Conservation (phyloP, 2,329 filamentous ascomycete genomes). For the Ophiostoma novo-ulmi region DNA sequence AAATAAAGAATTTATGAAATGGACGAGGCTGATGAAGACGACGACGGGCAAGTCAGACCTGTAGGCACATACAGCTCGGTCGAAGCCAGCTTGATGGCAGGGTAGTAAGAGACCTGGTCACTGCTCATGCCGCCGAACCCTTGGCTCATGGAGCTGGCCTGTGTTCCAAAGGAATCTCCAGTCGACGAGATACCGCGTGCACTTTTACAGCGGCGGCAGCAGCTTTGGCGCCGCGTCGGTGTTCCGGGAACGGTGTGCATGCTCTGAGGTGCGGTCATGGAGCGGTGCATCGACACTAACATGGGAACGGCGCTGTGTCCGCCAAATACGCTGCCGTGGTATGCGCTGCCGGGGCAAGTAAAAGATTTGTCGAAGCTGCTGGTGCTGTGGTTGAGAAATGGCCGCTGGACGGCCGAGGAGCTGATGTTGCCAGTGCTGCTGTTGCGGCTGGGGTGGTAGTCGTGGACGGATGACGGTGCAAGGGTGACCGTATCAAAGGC, state of each 20-base stretch:
- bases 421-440: conserved; percentile 6
- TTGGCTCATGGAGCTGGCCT: not conserved
- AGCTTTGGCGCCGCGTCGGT: not conserved
- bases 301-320: not conserved
- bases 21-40: conserved; percentile 23
- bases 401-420: not conserved
- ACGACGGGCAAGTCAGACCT: conserved; percentile 24
- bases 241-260: not conserved
- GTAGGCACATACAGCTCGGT: conserved; percentile 24
- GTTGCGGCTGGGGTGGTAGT: conserved; percentile 18
- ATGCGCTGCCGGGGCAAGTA: not conserved
- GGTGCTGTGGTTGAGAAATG: conserved; percentile 18
- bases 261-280: conserved; percentile 17
- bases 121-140: not conserved
- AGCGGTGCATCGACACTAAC: conserved; percentile 6
- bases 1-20: conserved; percentile 22
- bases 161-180: not conserved
- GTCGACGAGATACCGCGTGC: not conserved
- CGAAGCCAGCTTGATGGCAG: conserved; percentile 23
- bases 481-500: conserved; percentile 20
- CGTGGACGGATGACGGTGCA: conserved; percentile 21
- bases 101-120: conserved; percentile 21
- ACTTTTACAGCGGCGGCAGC: conserved; percentile 19
- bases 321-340: not conserved
- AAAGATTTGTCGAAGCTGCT: conserved; percentile 19